Conservation (phyloP, 345 rosid species). For the Brassica juncea region DNA sequence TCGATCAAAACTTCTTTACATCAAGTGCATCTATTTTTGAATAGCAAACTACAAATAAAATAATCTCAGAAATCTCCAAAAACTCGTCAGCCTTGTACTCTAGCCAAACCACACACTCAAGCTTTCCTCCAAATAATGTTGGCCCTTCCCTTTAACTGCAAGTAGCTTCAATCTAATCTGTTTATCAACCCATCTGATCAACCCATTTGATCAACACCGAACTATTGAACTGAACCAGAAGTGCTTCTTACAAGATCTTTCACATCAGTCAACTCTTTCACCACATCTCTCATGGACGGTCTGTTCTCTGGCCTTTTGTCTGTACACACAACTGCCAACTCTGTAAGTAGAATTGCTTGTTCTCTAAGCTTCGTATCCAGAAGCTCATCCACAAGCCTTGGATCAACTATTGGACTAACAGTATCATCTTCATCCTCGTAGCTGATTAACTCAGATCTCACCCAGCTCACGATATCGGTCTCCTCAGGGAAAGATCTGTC, state of each 20-base stretch:
- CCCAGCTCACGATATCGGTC: conserved; percentile 55
- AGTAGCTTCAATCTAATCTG: too few species aligned
- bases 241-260: conserved; percentile 29
- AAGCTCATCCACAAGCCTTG: conserved; percentile 50
- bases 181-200: too few species aligned
- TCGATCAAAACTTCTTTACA: too few species aligned
- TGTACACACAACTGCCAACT: conserved; percentile 62
- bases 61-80: too few species aligned
- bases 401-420: conserved; percentile 48
- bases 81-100: too few species aligned
- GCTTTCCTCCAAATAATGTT: too few species aligned
- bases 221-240: conserved; percentile 26
- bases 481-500: conserved; percentile 46
- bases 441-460: conserved; percentile 44
- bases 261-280: conserved; percentile 49
- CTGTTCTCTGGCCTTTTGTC: conserved; percentile 60
- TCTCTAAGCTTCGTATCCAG: conserved; percentile 48
- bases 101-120: too few species aligned
- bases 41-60: too few species aligned
- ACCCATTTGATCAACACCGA: too few species aligned
- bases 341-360: conserved; percentile 50
- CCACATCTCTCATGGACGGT: conserved; percentile 71
- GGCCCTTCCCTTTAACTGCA: too few species aligned
- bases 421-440: conserved; percentile 24
- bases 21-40: too few species aligned